Base-by-base conservation (phyloP, 805 yeast genomes). In the Starmera pachycereana region DNA sequence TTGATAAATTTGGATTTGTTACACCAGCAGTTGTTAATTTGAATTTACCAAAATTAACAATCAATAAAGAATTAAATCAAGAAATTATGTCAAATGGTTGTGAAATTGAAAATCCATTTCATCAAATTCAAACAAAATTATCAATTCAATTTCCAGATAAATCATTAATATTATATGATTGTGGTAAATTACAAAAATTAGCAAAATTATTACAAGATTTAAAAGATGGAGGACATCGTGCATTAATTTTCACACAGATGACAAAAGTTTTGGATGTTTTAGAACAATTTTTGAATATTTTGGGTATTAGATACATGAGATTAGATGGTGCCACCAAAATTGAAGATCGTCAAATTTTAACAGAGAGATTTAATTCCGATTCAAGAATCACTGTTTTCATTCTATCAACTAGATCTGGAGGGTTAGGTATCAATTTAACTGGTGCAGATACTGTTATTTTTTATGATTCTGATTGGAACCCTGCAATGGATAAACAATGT, bases 381-480 rank as follows among this genome's bases (percentile, higher is more conserved):
- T 67, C 81, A 12, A 72, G 79, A 46, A 81, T 90, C 36, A 92
- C 95, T 4, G 95, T 89, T 14, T 92, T 92, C 53, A 92, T 92
- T 37, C 61, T 92, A 40, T 87, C 96, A 4, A 87, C 97, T 3
- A 76, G 99, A 62, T 92, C 98, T 3, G 99, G 99, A 60, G 99
- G 99, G 31, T 69, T 94, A 50, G 99, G 99, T 57, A 92, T 92
- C 58, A 92, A 92, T 55, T 65, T 92, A 48, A 92, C 98, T 0
- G 99, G 97, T 56, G 99, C 99, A 0, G 99, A 92, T 55, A 92
- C 98, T 0, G 99, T 92, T 35, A 87, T 92, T 8, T 94, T 92
- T 63, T 92, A 94, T 59, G 99, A 92, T 61, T 87, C 96, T 3
- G 98, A 90, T 62, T 90, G 98, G 98, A 92, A 92, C 57, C 99